Conservation (phyloP, 2,329 filamentous ascomycete species). For the Lasiodiplodia gonubiensis region DNA sequence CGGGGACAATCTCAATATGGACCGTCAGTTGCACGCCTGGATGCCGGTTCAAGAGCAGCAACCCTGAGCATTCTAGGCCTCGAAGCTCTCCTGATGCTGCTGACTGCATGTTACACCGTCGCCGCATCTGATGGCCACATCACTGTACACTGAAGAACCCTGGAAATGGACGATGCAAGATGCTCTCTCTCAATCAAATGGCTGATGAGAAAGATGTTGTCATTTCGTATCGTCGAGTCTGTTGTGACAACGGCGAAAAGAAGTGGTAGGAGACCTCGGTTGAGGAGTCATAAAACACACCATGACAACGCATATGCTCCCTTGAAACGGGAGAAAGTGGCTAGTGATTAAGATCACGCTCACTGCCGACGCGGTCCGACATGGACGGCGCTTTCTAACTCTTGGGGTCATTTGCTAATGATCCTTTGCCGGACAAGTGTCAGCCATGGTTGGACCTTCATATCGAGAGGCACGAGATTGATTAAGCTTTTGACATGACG, state of each 20-base stretch:
- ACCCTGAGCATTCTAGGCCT: conserved; percentile 4
- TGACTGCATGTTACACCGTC: not conserved
- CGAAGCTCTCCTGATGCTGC: not conserved
- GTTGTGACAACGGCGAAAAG: not conserved
- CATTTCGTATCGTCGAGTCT: not conserved
- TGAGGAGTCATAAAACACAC: not conserved
- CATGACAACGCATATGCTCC: not conserved
- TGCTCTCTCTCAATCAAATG: too few species aligned
- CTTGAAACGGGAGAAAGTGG: not conserved
- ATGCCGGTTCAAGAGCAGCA: conserved; percentile 2
- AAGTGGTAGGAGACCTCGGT: not conserved
- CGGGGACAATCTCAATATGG: conserved; percentile 21
- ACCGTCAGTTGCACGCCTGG: not conserved
- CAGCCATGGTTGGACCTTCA: not conserved
- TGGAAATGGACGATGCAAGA: not conserved
- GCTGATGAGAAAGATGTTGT: not conserved
- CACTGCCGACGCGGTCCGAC: not conserved
- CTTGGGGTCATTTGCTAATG: not conserved
- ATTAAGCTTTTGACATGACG: conserved; percentile 11
- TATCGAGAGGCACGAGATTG: not conserved
- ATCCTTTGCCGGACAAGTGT: not conserved
- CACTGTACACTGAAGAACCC: not conserved
- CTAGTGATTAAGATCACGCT: not conserved
- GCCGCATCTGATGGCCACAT: not conserved
- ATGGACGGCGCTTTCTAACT: not conserved